Conservation (phyloP, 495 filamentous ascomycete genomes). For the Neurospora tetrasperma region DNA sequence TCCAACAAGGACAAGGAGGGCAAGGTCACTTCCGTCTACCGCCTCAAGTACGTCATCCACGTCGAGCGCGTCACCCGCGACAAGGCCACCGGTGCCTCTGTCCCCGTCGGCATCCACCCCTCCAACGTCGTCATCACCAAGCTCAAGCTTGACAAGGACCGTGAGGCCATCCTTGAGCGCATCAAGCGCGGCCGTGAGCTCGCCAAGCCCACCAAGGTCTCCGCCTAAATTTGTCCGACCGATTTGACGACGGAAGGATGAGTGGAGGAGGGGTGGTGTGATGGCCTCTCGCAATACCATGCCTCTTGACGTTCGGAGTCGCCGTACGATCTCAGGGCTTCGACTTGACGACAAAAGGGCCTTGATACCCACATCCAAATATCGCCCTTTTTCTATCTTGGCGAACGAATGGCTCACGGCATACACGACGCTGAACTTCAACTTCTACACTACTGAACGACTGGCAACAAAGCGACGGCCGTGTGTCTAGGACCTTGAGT, state of each 20-base stretch:
- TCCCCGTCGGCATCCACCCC: conserved; percentile 79
- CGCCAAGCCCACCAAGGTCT: conserved; percentile 37
- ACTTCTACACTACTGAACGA: background rate
- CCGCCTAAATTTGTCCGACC: conserved; percentile 12
- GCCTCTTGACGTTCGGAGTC: background rate
- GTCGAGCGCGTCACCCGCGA: conserved; percentile 86
- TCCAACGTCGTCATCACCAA: conserved; percentile 95
- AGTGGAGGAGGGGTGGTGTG: background rate
- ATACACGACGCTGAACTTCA: background rate
- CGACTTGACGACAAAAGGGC: background rate
- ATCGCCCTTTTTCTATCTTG: background rate
- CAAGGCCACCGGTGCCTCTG: conserved; percentile 86
- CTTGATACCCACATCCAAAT: background rate
- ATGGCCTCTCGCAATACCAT: background rate
- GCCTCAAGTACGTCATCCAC: conserved; percentile 92
- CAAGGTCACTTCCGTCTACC: conserved; percentile 92
- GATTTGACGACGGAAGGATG: background rate
- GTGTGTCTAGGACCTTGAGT: background rate
- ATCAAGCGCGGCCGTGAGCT: conserved; percentile 66
- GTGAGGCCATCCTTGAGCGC: conserved; percentile 86
- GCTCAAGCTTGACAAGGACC: conserved; percentile 97
- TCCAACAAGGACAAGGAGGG: conserved; percentile 90
- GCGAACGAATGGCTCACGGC: background rate
- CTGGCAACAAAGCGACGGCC: background rate
- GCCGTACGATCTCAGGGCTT: background rate